Evolutionary conservation across 768 basidiomycete genomes (phyloP), one percentile per base, ranked within the genome.

Genomic region (Naganishia vishniacii): DNA sequence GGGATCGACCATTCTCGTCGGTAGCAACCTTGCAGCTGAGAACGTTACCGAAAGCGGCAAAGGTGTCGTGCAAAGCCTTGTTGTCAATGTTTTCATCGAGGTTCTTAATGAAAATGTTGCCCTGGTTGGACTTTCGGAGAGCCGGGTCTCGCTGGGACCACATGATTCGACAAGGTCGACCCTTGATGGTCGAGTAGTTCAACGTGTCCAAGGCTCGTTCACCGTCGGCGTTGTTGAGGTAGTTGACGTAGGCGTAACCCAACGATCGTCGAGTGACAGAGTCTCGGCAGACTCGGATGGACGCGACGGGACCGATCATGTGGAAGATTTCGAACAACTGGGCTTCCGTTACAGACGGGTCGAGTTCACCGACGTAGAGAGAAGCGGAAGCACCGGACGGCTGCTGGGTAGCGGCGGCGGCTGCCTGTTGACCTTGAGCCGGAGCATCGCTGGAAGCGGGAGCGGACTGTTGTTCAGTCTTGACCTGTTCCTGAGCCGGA

Each of bases 261-360:
- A 99, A 88, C 59, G 95, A 98, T 72, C 95, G 92, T 81, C 95
- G 90, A 69, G 95, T 99, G 73, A 99, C 95, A 70, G 95, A 94
- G 81, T 99, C 95, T 79, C 95, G 91, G 80, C 95, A 99, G 73
- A 99, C 95, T 81, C 95, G 94, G 78, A 99, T 98, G 78, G 91
- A 93, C 47, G 92, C 92, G 69, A 99, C 95, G 51, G 94, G 95
- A 59, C 95, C 95, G 80, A 98, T 91, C 90, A 98, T 94, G 79
- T 95, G 95, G 83, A 99, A 99, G 78, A 99, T 98, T 82, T 99
- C 95, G 77, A 98, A 99, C 61, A 99, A 85, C 91, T 97, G 97
- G 64, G 95, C 94, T 83, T 99, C 95, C 40, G 93, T 90, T 80
- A 99, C 95, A 69, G 89, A 88, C 72, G 89, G 87, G 80, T 98